phyloP scores from a whole-genome alignment of 169 alveolate species.

The Plasmodium falciparum region DNA sequence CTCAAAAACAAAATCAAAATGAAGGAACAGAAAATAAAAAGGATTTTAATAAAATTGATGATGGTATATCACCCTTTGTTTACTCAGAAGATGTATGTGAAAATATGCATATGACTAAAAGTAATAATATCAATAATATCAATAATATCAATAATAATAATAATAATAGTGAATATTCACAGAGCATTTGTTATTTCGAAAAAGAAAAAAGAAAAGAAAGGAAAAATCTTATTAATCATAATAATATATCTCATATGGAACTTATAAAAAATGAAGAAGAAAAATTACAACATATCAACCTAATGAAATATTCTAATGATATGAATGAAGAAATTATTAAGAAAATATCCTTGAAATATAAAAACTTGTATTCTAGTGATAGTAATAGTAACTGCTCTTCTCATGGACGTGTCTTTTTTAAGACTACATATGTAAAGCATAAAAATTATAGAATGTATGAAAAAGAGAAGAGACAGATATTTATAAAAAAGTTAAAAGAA shows the following conservation, averaged over 20 bases:
- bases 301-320: not conserved
- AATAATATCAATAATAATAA: not conserved
- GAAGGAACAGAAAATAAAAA: not conserved
- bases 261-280: too few species aligned
- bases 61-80: not conserved
- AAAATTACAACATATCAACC: too few species aligned
- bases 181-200: not conserved
- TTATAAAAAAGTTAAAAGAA: not conserved
- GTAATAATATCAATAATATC: not conserved
- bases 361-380: slow-evolving; percentile 54
- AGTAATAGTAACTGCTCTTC: slow-evolving; percentile 11
- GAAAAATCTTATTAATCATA: too few species aligned
- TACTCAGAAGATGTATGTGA: not conserved
- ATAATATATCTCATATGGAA: too few species aligned
- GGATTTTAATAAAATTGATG: not conserved
- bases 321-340: slow-evolving; percentile 30
- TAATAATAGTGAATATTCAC: too few species aligned
- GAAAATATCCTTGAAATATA: slow-evolving; percentile 15
- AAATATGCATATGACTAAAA: too few species aligned
- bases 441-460: slow-evolving; percentile 45
- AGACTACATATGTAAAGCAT: slow-evolving; percentile 18
- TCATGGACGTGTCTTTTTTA: not conserved
- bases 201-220: slow-evolving; percentile 1
- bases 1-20: not conserved
- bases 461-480: slow-evolving; percentile 2